Conservation (phyloP, 768 basidiomycete genomes). For the Calocera viscosa region DNA sequence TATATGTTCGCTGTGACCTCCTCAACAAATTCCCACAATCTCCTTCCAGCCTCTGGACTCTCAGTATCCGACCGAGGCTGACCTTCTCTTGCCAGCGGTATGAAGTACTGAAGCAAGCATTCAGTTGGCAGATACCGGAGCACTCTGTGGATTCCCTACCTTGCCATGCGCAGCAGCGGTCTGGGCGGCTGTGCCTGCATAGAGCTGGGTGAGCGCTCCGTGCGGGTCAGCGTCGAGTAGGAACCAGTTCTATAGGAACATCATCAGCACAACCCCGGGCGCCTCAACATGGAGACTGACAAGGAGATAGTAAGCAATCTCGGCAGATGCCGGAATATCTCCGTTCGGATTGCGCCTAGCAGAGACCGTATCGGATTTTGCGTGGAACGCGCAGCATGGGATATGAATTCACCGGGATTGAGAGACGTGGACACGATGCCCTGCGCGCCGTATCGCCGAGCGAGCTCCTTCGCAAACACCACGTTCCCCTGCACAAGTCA, state of each 20-base stretch:
- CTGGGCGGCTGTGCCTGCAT: slow-evolving; percentile 34
- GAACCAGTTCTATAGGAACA: not conserved
- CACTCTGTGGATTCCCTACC: slow-evolving; percentile 23
- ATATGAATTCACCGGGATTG: slow-evolving; percentile 26
- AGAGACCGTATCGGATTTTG: not conserved
- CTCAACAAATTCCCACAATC: slow-evolving; percentile 39
- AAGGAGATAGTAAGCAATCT: not conserved
- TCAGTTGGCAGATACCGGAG: not conserved
- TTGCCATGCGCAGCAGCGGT: slow-evolving; percentile 32
- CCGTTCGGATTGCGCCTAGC: not conserved
- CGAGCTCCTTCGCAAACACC: slow-evolving; percentile 36
- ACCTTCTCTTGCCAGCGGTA: slow-evolving; percentile 38
- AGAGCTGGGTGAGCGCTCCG: slow-evolving; percentile 37
- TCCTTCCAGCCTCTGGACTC: slow-evolving; percentile 28
- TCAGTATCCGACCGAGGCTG: slow-evolving; percentile 23
- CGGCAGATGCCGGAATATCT: not conserved
- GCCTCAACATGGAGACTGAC: not conserved
- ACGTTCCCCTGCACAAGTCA: slow-evolving; percentile 32
- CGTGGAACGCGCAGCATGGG: not conserved
- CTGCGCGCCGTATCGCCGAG: slow-evolving; percentile 35
- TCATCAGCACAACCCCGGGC: not conserved
- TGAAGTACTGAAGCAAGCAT: slow-evolving; percentile 29
- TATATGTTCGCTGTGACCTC: slow-evolving; percentile 19
- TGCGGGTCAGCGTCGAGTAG: not conserved
- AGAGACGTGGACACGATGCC: slow-evolving; percentile 37